Evolutionary conservation across 306 rosid species (phyloP).

Genomic region (Inga oerstediana): DNA sequence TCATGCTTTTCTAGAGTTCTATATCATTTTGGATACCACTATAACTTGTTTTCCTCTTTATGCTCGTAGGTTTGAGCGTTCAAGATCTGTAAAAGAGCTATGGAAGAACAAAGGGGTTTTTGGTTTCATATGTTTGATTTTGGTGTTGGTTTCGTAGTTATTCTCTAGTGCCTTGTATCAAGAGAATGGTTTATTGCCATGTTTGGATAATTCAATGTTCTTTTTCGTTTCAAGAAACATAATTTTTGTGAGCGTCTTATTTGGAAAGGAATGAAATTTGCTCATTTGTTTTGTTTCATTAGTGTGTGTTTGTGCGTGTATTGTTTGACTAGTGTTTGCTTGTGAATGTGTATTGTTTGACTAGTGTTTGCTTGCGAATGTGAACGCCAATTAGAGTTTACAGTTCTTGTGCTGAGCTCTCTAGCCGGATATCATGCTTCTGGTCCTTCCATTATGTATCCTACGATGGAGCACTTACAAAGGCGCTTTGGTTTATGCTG

Average conservation of each 20-base stretch:
- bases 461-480: too few species aligned
- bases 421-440: too few species aligned
- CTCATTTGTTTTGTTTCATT: too few species aligned
- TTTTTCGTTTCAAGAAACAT: not conserved
- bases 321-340: too few species aligned
- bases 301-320: too few species aligned
- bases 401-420: too few species aligned
- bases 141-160: not conserved
- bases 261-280: not conserved
- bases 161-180: not conserved
- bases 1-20: not conserved
- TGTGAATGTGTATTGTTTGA: too few species aligned
- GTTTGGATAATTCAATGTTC: not conserved
- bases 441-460: too few species aligned
- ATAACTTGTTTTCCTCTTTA: not conserved
- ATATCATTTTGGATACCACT: not conserved
- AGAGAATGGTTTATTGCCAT: not conserved
- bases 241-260: not conserved
- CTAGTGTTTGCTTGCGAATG: too few species aligned
- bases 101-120: not conserved
- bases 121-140: not conserved
- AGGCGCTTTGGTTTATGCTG: too few species aligned
- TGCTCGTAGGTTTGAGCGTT: constrained; percentile 64
- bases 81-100: constrained; percentile 60
- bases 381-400: too few species aligned